Base-by-base conservation (phyloP, 441 rosid genomes). In the Jatropha podagrica region DNA sequence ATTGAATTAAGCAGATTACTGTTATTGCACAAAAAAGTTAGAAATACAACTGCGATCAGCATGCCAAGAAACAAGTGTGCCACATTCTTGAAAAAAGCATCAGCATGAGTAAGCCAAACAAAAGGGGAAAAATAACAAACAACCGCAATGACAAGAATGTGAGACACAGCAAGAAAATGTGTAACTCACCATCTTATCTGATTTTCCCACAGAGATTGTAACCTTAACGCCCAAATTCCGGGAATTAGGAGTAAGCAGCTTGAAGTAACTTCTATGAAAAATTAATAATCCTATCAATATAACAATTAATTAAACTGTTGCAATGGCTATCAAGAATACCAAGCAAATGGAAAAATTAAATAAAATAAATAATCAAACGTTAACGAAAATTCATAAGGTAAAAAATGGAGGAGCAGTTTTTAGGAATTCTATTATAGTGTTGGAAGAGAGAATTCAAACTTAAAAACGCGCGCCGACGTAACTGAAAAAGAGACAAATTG, bases 201-300 rank as follows among this genome's bases (percentile, higher is more conserved):
- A 58, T 41, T 20, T 58, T 42, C 37, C 60, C 27, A 15, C 27
- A 48, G 42, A 27, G 65, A 71, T 20, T 15, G 61, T 18, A 56
- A 70, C 13, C 62, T 56, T 41, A 11, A 56, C 17, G 60, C 17
- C 60, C 46, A 69, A 69, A 69, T 20, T 32, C 72, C 44, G 15
- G 14, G 3, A 68, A 68, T 48, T 15, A 51, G 32, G 56, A 67
- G 37, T 0, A 10, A 48, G 14, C 55, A 69, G 32, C 52, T 42
- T 42, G 32, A 56, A 23, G 65, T 23, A 41, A 71, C 65, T 58
- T 41, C 27, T 5, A 20, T 56, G 65, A n/a, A 23, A 70, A n/a
- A 20, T 56, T 8, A 69, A 15, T 4, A 52, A 51, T 4, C 72
- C 55, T 4, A 27, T 51, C 9, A 3, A 11, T 11, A 7, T 12